These are phyloP conservation scores for Leccinum sublutescens DNA, from an alignment of 768 basidiomycete genomes.

Conservation along the genomic window DNA sequence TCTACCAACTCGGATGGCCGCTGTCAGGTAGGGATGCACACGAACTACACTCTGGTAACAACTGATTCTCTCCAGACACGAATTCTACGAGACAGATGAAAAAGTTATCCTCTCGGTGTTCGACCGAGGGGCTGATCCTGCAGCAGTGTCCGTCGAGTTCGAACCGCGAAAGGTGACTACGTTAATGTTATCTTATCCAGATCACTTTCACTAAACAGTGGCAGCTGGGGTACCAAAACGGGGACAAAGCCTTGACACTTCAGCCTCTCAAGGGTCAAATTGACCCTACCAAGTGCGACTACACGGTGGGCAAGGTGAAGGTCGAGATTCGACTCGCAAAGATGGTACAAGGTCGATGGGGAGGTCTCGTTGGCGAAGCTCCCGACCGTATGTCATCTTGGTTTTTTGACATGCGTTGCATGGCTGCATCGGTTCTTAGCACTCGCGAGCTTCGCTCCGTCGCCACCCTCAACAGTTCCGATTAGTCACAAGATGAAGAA, in stretches of 20 bases:
- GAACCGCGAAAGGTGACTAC: constrained; percentile 57
- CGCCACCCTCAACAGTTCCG: constrained; percentile 32
- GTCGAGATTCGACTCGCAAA: constrained; percentile 83
- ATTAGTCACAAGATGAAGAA: constrained; percentile 62
- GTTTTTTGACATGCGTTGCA: not conserved
- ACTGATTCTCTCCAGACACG: constrained; percentile 51
- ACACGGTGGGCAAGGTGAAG: constrained; percentile 80
- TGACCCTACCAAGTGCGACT: constrained; percentile 57
- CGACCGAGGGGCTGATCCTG: constrained; percentile 71
- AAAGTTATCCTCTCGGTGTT: constrained; percentile 71
- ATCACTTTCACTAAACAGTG: constrained; percentile 2
- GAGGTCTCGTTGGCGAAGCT: constrained; percentile 65
- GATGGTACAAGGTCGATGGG: constrained; percentile 68
- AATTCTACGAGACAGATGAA: constrained; percentile 88
- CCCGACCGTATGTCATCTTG: constrained; percentile 61
- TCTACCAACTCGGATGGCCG: constrained; percentile 20
- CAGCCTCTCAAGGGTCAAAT: constrained; percentile 85
- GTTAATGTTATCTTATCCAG: not conserved
- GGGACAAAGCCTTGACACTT: constrained; percentile 66
- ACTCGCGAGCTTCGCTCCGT: constrained; percentile 25
- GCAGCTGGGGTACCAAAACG: constrained; percentile 50
- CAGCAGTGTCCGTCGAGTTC: constrained; percentile 58
- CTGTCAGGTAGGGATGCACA: constrained; percentile 25
- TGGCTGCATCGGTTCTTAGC: constrained; percentile 9
- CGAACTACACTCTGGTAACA: not conserved